Base-by-base conservation (phyloP, 768 basidiomycete genomes). In the Kwoniella sp. region DNA sequence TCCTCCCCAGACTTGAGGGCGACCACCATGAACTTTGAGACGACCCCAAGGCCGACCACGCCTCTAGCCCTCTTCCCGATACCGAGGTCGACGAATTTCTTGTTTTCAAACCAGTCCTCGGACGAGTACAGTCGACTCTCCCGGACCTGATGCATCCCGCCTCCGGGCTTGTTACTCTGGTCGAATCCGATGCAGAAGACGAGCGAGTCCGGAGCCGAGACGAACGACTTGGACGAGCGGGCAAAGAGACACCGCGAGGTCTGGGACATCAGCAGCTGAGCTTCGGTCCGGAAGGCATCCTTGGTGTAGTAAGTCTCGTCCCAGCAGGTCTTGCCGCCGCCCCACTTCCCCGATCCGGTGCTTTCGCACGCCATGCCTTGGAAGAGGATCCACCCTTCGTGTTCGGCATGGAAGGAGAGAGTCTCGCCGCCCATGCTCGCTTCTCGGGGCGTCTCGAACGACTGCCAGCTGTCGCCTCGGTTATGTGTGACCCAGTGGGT, bases 101-200 rank as follows among this genome's bases (percentile, higher is more conserved):
- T 79, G 5, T 83, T 60, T 3, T 77, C 60, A 79, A 93, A 98
- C 72, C 88, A 98, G 77, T 95, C 88, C 2, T 83, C 82, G 50
- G 83, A 87, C 31, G 84, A 84, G 78, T 81, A 95, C 33, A 99
- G 82, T 6, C 87, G 82, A 40, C 63, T 67, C 33, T 78, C 77
- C 34, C 83, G 83, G 22, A 82, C 81, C 23, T 80, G 78, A 44
- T 85, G 67, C 59, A 55, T 50, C 14, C 65, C 67, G 25, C 66
- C 63, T 10, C 62, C 60, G 14, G 63, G 60, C 29, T 74, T 61
- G 14, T 50, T 56, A 29, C 66, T 62, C 14, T 82, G 76, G 63
- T 93, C 91, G 72, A 81, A 92, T 2, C 83, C 92, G 57, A 93
- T 85, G 69, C 95, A 98, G 76, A 86, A 92, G 66, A 98, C 81